Evolutionary conservation across 768 basidiomycete genomes (phyloP).

Genomic region (Kwoniella botswanensis): DNA sequence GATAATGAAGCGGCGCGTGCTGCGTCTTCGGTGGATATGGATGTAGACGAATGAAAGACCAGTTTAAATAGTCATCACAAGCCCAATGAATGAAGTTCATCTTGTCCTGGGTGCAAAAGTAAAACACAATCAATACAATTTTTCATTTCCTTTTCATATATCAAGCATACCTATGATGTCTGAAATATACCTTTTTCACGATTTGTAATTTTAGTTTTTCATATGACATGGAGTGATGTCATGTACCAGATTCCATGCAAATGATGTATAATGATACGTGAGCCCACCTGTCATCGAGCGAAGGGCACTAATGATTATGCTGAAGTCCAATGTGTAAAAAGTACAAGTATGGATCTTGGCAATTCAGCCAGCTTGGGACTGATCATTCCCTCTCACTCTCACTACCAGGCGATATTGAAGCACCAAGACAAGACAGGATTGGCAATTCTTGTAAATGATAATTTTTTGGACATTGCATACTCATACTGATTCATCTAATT

Average conservation of each 20-base stretch:
- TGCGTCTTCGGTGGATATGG: neutral
- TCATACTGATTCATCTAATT: too few species aligned
- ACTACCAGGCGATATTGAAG: too few species aligned
- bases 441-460: neutral
- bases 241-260: neutral
- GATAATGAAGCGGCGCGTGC: neutral
- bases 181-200: neutral
- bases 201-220: neutral
- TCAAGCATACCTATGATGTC: neutral
- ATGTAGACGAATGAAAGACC: neutral
- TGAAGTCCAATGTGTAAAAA: too few species aligned
- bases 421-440: too few species aligned
- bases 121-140: neutral
- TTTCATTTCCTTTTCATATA: neutral
- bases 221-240: neutral
- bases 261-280: neutral
- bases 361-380: too few species aligned
- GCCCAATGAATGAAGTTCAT: too few species aligned
- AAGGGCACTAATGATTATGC: too few species aligned
- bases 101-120: neutral
- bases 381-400: too few species aligned
- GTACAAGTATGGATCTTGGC: too few species aligned
- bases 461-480: neutral
- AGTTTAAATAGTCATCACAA: too few species aligned
- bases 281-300: neutral